Evolutionary conservation across 371 early-diverging fungal genomes (phyloP), one percentile per base, ranked within the genome.

Genomic region (Mortierella sp.): DNA sequence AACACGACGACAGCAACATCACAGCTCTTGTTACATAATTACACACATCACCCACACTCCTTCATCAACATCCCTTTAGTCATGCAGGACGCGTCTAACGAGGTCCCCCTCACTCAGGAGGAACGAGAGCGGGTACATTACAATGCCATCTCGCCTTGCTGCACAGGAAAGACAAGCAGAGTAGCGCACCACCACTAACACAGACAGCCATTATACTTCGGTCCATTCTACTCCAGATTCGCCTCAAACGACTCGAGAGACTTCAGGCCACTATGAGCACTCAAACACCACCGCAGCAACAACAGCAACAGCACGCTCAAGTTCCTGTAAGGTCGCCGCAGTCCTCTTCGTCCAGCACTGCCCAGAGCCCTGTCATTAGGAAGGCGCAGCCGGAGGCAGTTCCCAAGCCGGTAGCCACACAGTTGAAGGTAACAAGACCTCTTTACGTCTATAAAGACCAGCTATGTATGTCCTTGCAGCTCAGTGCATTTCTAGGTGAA

Each of bases 191-290:
- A 31, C 16, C 31, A 31, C 16, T 19, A 44, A 38, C 57, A 75
- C 11, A 45, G 24, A 19, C 28, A 58, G 58, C 2, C 57, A 21
- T 21, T 45, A 47, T 16, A 11, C 28, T 58, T 58, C 34, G 21
- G n/a, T 44, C 7, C 26, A 63, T 47, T 50, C 45, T 28, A 48
- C 65, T 5, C 10, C n/a, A 95, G 94, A 94, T 95, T 77, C 93
- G 95, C 52, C 90, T 92, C 74, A 95, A 94, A 74, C 93, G 95
- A 28, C 88, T 94, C 45, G 94, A 94, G 47, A 95, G 93, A 78
- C 84, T 95, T 7, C 92, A 91, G 77, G 72, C 73, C n/a, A 45
- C 73, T 77, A 47, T 45, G 70, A 65, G 42, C 73, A 65, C 72
- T 44, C 73, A 75, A 48, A 71, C 72, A 68, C 31, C 77, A 16